Evolutionary conservation across 441 rosid genomes (phyloP), one percentile per base, ranked within the genome.

Genomic region (Gossypium schwendimanii): DNA sequence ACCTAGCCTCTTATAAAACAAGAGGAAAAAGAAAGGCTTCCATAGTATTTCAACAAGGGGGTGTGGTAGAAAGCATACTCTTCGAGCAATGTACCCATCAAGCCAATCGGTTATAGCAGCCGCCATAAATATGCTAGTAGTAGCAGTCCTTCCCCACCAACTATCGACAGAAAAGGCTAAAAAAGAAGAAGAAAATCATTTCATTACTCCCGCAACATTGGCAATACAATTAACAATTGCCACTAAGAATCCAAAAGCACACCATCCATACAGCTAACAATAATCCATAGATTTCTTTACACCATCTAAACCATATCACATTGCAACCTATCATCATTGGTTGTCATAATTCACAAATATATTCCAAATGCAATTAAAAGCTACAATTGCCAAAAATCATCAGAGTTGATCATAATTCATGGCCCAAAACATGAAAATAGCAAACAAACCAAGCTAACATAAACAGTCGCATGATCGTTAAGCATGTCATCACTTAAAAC

Each of bases 21-120:
- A 45, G 24, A 15, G 50, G 61, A 61, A 44, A 21, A 62, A 52
- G 4, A 0, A 50, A 67, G 63, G 63, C 33, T 54, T 52, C 47
- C 20, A 12, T 55, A 18, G 73, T 17, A 12, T 36, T 54, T 33
- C 31, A 26, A 17, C 20, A 28, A 15, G 11, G 3, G 28, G 9
- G 15, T 3, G 54, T 21, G 14, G 10, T 53, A 24, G 14, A 69
- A 26, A 8, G 20, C 36, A 64, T 81, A 94, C 99, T 94, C 87
- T 94, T 50, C 98, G 79, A 1, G 99, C 99, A 70, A 94, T 80
- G 80, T 92, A 94, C 10, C 99, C 99, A 71, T 94, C 99, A 36
- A 94, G 98, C 99, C 98, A 94, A 79, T 92, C 99, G 4, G 99
- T 94, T 72, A 94, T 75, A 14, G 99, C 94, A 21, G 99, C 98